A percentile compares a stretch with the other conserved stretches of the same genome.
phyloP scores from a whole-genome alignment of 352 stramenopile genomes.

The Phytophthora citricola region DNA sequence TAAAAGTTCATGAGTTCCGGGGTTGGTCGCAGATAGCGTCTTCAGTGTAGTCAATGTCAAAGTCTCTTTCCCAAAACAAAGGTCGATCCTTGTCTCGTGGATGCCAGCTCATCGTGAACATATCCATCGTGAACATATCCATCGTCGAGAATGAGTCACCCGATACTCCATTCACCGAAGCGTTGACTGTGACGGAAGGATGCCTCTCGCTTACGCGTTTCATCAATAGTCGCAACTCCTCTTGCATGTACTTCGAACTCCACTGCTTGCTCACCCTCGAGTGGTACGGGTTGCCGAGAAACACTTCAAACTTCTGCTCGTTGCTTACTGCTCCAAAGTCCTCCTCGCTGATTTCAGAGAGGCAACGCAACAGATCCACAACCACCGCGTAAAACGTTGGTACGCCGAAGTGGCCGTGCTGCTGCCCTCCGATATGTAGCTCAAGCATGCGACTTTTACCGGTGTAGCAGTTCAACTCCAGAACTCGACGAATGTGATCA shows the following conservation, averaged over 20 bases:
- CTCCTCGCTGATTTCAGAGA: slow-evolving; percentile 15
- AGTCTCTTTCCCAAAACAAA: slow-evolving; percentile 6
- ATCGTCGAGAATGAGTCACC: slow-evolving; percentile 19
- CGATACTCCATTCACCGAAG: slow-evolving; percentile 5
- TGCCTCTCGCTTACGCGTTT: no score
- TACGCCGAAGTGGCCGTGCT: slow-evolving; percentile 5
- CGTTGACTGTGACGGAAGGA: neutral
- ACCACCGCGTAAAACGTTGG: slow-evolving; percentile 23
- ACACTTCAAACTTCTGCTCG: slow-evolving; percentile 8
- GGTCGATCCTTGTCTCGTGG: slow-evolving; percentile 6
- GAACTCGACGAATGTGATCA: slow-evolving; percentile 29
- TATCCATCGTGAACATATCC: slow-evolving; percentile 19
- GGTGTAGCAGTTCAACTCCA: slow-evolving; percentile 5
- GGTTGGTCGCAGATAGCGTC: neutral
- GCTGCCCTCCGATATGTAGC: slow-evolving; percentile 30
- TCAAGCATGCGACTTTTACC: slow-evolving; percentile 23
- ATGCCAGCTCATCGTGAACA: slow-evolving; percentile 17
- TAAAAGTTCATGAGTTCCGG: slow-evolving; percentile 13
- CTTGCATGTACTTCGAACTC: slow-evolving; percentile 18
- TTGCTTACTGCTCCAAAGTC: slow-evolving; percentile 11
- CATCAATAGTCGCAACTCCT: no score
- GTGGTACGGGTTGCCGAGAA: slow-evolving; percentile 20
- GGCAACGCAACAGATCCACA: slow-evolving; percentile 1
- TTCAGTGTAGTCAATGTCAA: slow-evolving; percentile 8
- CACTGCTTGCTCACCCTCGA: slow-evolving; percentile 7